These are phyloP conservation scores for Aspergillus costaricaensis DNA, from an alignment of 2,329 filamentous ascomycete genomes.

Conservation along the genomic window DNA sequence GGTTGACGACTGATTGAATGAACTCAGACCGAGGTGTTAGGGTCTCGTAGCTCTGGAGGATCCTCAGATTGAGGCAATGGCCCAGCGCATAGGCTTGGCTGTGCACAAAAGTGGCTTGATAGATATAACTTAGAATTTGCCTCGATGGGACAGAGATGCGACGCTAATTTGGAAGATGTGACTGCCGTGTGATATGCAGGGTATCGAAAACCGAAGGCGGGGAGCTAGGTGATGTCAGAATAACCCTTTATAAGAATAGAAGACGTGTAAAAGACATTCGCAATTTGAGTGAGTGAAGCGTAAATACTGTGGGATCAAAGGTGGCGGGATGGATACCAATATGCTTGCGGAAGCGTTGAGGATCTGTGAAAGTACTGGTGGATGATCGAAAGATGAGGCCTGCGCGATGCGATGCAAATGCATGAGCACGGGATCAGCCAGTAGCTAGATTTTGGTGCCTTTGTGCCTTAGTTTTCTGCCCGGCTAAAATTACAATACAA, in stretches of 20 bases:
- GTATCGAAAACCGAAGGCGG: background rate
- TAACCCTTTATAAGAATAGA: background rate
- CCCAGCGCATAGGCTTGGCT: background rate
- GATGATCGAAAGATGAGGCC: conserved; percentile 11
- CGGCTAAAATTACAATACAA: background rate
- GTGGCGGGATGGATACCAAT: conserved; percentile 1
- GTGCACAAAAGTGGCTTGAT: background rate
- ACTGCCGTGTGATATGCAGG: background rate
- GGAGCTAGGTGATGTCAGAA: background rate
- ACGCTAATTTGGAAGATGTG: background rate
- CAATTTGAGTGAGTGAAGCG: background rate
- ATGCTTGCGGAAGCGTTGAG: background rate
- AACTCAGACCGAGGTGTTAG: background rate
- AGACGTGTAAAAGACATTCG: background rate
- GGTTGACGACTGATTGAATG: background rate
- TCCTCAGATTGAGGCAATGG: background rate
- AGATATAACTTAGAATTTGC: background rate
- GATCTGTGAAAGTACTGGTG: background rate
- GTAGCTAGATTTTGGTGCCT: conserved; percentile 21
- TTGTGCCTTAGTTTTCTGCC: conserved; percentile 15
- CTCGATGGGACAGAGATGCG: background rate
- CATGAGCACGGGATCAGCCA: conserved; percentile 19
- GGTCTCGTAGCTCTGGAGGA: background rate
- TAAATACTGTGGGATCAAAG: background rate
- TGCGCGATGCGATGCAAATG: conserved; percentile 24